Base-by-base conservation (phyloP, 176 grass and related monocot genomes). In the Dactylis glomerata region DNA sequence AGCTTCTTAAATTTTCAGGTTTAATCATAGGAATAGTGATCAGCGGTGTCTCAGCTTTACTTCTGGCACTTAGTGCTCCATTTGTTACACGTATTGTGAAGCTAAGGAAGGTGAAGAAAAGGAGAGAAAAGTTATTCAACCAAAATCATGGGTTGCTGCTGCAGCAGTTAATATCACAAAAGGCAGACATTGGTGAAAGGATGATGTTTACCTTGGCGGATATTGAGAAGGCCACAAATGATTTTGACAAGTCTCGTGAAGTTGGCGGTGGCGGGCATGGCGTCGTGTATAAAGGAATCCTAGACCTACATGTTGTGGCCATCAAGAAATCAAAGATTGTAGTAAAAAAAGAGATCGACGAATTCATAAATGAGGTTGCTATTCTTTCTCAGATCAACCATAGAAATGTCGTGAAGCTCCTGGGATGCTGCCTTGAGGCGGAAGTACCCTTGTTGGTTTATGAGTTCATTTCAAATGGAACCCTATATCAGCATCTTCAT, bases 391-490 rank as follows among this genome's bases (percentile, higher is more conserved):
- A 87, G 59, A 38, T 92, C 9, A 94, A 91, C 20, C 86, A 94
- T 26, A 89, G 77, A 34, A 94, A 92, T 23, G 56, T 91, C 0
- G 89, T 94, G 28, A 94, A 89, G 24, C 76, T 94, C 2, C 31
- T 86, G 0, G 92, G 89, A 17, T 94, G 92, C 58, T 92, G 89
- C 56, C 82, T 94, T 23, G 89, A 94, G 45, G 68, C 89, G 10
- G 76, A 91, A 75, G 86, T 94, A 0, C 86, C 83, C 1, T 16
- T 94, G 3, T 45, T 94, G 8, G 64, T 94, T 27, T 94, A 91
- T 22, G 92, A 94, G 15, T 94, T 94, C n/a, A 91, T 94, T 26
- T 86, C 86, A 56, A 94, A 91, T 69, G 86, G 86, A 61, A 77
- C 80, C 12, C 80, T 94, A 10, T 31, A 51, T n/a, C 46, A 87